Evolutionary conservation across 306 rosid genomes (phyloP).

Genomic region (Vachellia collinsii): DNA sequence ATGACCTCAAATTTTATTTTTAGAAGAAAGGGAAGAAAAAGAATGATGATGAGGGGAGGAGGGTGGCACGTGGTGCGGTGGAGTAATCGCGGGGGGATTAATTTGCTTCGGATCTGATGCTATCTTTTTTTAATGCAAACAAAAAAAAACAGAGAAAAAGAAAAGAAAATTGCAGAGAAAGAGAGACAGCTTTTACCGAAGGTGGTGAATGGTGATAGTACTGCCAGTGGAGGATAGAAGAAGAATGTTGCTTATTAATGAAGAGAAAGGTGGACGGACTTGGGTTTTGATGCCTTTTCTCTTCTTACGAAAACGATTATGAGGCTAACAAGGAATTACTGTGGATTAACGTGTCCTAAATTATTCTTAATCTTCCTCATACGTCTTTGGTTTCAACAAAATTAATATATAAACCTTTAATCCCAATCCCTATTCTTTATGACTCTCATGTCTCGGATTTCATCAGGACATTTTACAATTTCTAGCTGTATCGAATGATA

Average conservation of each 20-base stretch:
- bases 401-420: neutral
- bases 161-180: neutral
- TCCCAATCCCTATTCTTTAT: slow-evolving; percentile 16
- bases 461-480: neutral
- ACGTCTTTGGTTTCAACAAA: neutral
- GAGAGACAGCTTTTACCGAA: neutral
- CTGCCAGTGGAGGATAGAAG: neutral
- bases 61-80: slow-evolving; percentile 59
- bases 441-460: slow-evolving; percentile 28
- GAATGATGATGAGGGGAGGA: slow-evolving; percentile 42
- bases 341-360: slow-evolving; percentile 23
- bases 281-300: slow-evolving; percentile 36
- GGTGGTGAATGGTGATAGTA: neutral
- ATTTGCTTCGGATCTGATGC: slow-evolving; percentile 84
- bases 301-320: slow-evolving; percentile 28
- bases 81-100: slow-evolving; percentile 38
- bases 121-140: slow-evolving; percentile 2
- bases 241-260: slow-evolving; percentile 57
- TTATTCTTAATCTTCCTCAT: slow-evolving; percentile 32
- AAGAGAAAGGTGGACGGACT: slow-evolving; percentile 24
- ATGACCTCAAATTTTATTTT: slow-evolving; percentile 9
- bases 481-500: neutral
- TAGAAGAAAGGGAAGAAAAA: neutral
- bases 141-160: too few species aligned
- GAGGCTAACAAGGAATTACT: slow-evolving; percentile 38